Base-by-base conservation (phyloP, 2,329 filamentous ascomycete genomes). In the Cercospora zeina region DNA sequence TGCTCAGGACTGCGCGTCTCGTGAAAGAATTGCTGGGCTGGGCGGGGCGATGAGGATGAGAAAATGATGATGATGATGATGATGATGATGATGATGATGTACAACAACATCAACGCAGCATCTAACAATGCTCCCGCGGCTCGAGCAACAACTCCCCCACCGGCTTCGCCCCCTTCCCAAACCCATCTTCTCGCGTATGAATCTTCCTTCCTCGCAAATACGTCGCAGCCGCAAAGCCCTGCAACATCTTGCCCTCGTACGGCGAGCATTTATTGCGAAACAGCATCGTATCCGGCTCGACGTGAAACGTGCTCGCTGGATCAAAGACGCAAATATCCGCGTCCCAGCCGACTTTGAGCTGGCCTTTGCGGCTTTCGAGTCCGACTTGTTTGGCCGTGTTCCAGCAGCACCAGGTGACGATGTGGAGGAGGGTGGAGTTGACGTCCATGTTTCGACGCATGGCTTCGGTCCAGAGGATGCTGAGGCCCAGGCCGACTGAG, bases 251-350 rank as follows among this genome's bases (percentile, higher is more conserved):
- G 19, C 90, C 90, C 75, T 96, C 89, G 82, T 96, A 97, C 0
- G 93, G 92, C 61, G 88, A 92, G 80, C 91, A 93, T 72, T 91
- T 91, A 77, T 97, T 96, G 77, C 91, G 88, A 84, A 96, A 99
- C 68, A 95, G 84, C 92, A 99, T 96, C 54, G 91, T 91, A 64
- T 84, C 87, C n/a, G 72, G 77, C 72, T 78, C 77, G 58, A 83
- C 87, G 24, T 87, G 83, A 83, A 93, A 99, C 68, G 84, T 83
- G 21, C 86, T 87, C n/a, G 82, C 78, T 66, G 96, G 91, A 73
- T 97, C 93, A 74, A 97, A 97, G 14, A 97, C 87, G 69, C 91
- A 95, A 47, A 97, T 83, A 73, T 97, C 93, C 0, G 89, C 93
- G 76, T 97, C 93, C 77, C 91, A 89, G 0, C 93, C 93, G 0